These are phyloP conservation scores for Penicillium digitatum DNA, from an alignment of 2,329 filamentous ascomycete species.

Conservation along the genomic window DNA sequence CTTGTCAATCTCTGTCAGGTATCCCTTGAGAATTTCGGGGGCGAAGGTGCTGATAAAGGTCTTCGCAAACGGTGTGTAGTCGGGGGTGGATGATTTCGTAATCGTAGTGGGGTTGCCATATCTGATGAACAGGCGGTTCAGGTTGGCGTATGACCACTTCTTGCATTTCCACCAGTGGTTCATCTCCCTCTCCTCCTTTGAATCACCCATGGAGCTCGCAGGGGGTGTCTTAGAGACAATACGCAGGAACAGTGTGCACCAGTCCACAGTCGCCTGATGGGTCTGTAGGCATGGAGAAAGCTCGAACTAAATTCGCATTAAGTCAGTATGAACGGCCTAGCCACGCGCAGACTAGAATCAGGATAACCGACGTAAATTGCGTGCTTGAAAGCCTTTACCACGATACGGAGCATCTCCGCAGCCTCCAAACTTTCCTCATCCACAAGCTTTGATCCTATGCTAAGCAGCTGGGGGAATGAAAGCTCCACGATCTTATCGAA, in stretches of 20 bases:
- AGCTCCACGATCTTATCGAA: constrained; percentile 92
- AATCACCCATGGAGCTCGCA: constrained; percentile 71
- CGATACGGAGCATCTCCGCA: constrained; percentile 91
- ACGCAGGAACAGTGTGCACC: constrained; percentile 92
- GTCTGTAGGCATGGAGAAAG: constrained; percentile 73
- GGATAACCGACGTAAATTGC: constrained; percentile 75
- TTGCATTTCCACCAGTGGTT: constrained; percentile 99
- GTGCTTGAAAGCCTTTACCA: constrained; percentile 96
- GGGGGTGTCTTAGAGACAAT: constrained; percentile 84
- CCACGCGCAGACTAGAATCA: constrained; percentile 9
- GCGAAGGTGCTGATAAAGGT: constrained; percentile 87
- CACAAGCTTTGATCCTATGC: constrained; percentile 82
- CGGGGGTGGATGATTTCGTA: constrained; percentile 68
- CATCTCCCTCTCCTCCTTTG: constrained; percentile 77
- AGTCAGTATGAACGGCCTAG: constrained; percentile 28
- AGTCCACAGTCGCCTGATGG: constrained; percentile 80
- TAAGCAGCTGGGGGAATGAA: constrained; percentile 81
- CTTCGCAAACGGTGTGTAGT: constrained; percentile 79
- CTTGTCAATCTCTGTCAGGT: constrained; percentile 90
- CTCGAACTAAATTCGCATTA: constrained; percentile 63
- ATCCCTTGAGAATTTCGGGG: constrained; percentile 92
- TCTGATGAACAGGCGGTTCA: constrained; percentile 93
- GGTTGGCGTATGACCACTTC: constrained; percentile 98
- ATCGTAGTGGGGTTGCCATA: constrained; percentile 83
- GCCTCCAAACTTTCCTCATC: constrained; percentile 90